Percentiles rank a stretch among this genome's conserved stretches.
Evolutionary conservation across 805 yeast species (phyloP).

Genomic region (Pichia californica): DNA sequence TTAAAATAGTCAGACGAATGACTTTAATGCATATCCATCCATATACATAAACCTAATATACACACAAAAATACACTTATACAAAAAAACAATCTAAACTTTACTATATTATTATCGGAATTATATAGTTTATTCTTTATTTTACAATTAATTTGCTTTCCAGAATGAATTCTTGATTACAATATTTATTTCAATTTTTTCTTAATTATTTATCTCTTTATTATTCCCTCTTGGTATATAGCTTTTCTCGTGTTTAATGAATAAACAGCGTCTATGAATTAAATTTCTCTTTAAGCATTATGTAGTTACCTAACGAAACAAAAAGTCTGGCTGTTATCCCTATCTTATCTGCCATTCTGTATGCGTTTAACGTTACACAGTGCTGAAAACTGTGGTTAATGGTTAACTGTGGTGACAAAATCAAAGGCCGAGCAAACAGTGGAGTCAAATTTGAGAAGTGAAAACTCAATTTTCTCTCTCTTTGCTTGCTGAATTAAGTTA

Average conservation of each 20-base stretch:
- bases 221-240: conserved; percentile 15
- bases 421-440: too few species aligned
- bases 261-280: conserved; percentile 26
- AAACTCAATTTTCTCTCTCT: too few species aligned
- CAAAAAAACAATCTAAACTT: not conserved
- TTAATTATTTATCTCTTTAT: conserved; percentile 10
- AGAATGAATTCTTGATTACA: not conserved
- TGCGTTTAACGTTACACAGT: too few species aligned
- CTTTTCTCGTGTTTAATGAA: conserved; percentile 35
- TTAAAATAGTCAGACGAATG: conserved; percentile 1
- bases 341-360: too few species aligned
- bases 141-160: not conserved
- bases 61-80: too few species aligned
- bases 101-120: conserved; percentile 3
- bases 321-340: too few species aligned
- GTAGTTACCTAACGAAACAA: too few species aligned
- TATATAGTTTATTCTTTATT: conserved; percentile 3
- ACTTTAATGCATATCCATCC: not conserved
- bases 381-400: too few species aligned
- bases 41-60: too few species aligned
- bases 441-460: too few species aligned
- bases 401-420: too few species aligned
- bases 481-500: too few species aligned
- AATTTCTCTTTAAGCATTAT: not conserved
- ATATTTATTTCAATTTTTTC: conserved; percentile 2